These are phyloP conservation scores for Volvox reticuliferus DNA, from an alignment of 139 green algal species.

Conservation along the genomic window DNA sequence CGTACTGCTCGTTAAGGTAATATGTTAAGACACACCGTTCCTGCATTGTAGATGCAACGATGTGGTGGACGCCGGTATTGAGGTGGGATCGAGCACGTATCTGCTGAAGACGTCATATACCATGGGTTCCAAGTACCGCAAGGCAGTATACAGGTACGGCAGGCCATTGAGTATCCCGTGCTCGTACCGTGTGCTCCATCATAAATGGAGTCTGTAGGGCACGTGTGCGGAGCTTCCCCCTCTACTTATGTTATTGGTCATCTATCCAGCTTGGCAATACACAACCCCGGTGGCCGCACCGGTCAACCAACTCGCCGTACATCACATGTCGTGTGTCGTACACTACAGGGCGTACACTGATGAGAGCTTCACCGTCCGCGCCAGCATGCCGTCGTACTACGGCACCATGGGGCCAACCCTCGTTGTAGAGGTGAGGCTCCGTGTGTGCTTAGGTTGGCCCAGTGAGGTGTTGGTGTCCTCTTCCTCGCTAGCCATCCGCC, in stretches of 20 bases:
- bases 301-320: too few species aligned
- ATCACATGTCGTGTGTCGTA: background rate
- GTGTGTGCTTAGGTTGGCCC: too few species aligned
- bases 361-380: slow-evolving; percentile 51
- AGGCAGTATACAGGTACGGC: slow-evolving; percentile 52
- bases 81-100: background rate
- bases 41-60: slow-evolving; percentile 3
- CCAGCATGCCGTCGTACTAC: background rate
- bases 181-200: too few species aligned
- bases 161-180: too few species aligned
- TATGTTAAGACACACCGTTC: too few species aligned
- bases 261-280: too few species aligned
- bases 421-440: slow-evolving; percentile 50
- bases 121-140: slow-evolving; percentile 59
- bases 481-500: too few species aligned
- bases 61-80: background rate
- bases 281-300: too few species aligned
- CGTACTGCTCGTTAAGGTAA: too few species aligned
- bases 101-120: background rate
- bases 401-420: slow-evolving; percentile 65
- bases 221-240: background rate
- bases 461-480: too few species aligned
- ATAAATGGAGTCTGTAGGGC: too few species aligned
- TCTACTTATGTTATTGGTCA: background rate
- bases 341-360: slow-evolving; percentile 63